A percentile compares a stretch with the other conserved stretches of the same genome.
Conservation (phyloP, 495 filamentous ascomycete species). For the Penicillium nucicola region DNA sequence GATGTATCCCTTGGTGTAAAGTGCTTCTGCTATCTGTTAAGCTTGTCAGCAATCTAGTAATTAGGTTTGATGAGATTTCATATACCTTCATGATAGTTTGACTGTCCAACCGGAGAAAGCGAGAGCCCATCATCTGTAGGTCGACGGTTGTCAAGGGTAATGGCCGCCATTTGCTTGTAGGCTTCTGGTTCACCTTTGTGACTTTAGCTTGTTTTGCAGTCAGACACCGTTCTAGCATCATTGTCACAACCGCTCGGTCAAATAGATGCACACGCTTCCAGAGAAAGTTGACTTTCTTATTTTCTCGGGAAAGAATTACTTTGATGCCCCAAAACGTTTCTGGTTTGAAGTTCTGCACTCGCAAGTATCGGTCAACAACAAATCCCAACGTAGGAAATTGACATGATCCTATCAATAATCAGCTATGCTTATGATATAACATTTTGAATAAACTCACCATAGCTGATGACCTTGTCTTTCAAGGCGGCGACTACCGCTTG, state of each 20-base stretch:
- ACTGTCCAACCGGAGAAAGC: constrained; percentile 80
- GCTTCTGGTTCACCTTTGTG: constrained; percentile 79
- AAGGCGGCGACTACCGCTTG: constrained; percentile 62
- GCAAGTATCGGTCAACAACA: constrained; percentile 91
- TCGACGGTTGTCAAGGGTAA: constrained; percentile 96
- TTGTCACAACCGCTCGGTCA: constrained; percentile 74
- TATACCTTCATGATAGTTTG: constrained; percentile 76
- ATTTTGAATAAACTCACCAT: constrained; percentile 53
- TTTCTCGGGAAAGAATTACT: constrained; percentile 73
- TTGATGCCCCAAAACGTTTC: constrained; percentile 92
- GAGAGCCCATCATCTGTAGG: constrained; percentile 91
- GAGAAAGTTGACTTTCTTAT: constrained; percentile 76
- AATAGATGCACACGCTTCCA: constrained; percentile 85
- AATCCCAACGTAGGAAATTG: constrained; percentile 97
- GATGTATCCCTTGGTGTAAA: constrained; percentile 94
- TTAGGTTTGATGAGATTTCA: background rate
- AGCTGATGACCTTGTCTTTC: constrained; percentile 69
- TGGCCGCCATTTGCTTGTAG: constrained; percentile 91
- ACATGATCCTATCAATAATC: constrained; percentile 68
- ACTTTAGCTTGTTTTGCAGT: constrained; percentile 74
- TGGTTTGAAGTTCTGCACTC: constrained; percentile 88
- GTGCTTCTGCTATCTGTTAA: constrained; percentile 66
- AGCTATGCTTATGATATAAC: constrained; percentile 4
- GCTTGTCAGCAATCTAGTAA: constrained; percentile 4
- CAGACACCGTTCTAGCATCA: constrained; percentile 84